Evolutionary conservation across 345 rosid species (phyloP), one percentile per base, ranked within the genome.

Genomic region (Populus euphratica): DNA sequence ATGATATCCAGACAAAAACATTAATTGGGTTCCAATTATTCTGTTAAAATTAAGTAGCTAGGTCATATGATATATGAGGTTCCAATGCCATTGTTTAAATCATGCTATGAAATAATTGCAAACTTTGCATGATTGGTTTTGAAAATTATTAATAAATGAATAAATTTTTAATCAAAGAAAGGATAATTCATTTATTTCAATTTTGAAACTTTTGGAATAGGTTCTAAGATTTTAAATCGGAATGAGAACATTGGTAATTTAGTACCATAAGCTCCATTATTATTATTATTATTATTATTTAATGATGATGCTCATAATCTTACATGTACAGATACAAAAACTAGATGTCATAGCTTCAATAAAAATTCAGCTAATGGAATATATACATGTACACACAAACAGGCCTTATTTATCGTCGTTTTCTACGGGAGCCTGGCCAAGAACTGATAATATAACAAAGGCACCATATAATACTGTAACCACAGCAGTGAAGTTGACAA

Each of bases 401-500:
- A 33, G 8, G 16, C 9, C 23, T 50, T 54, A 74, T 61, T 74
- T 69, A 36, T 75, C 2, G 68, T 78, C 89, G 35, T 86, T 88
- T 4, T 80, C 90, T 0, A 73, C 79, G 23, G 86, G 83, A 68
- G 86, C 74, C 87, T 74, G 89, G 5, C 89, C 81, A 41, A 82
- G 76, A 69, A 83, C 91, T 1, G 96, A 76, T 33, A 96, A 54
- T 6, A 92, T 76, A 17, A 96, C 98, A 29, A 89, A 90, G 73
- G 86, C 77, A 39, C 97, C 97, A 50, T 84, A 94, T 2, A 96
- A 73, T 41, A 96, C 68, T 5, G 99, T 85, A 38, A 86, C 62
- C 68, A 96, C 77, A 10, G 98, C 99, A 2, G 91, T 91, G 89
- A 96, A 94, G 86, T 96, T 96, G 43, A 91, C 90, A 44, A 92